Percentiles rank a stretch among this genome's conserved stretches.
Evolutionary conservation across 805 yeast species (phyloP).

Genomic region (Maudiozyma bulderi): DNA sequence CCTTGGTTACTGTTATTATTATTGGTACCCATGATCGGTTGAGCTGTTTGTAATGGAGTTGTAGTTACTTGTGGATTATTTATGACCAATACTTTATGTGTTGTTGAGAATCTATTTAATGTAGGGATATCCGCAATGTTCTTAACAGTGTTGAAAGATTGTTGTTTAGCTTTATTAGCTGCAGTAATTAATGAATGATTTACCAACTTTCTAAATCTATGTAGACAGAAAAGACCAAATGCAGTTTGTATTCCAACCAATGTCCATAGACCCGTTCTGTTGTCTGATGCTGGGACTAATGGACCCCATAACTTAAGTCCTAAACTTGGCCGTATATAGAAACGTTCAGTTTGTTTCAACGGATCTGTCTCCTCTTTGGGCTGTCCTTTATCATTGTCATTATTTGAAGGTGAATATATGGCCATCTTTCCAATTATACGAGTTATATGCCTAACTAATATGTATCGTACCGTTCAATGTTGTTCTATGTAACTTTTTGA

Average conservation of each 20-base stretch:
- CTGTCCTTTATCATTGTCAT: neutral
- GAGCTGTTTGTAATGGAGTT: neutral
- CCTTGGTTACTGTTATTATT: no score
- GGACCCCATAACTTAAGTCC: conserved; percentile 64
- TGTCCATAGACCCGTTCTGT: conserved; percentile 42
- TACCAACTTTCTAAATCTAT: conserved; percentile 12
- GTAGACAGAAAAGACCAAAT: conserved; percentile 33
- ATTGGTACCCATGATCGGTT: no score
- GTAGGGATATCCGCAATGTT: conserved; percentile 28
- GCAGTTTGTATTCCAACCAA: conserved; percentile 45
- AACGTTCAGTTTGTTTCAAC: conserved; percentile 11
- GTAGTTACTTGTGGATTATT: neutral
- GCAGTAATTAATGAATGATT: neutral
- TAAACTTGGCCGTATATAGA: conserved; percentile 42
- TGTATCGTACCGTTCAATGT: neutral
- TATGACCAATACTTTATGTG: conserved; percentile 12
- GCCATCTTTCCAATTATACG: conserved; percentile 15
- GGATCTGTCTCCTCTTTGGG: conserved; percentile 4
- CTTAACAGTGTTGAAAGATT: conserved; percentile 4
- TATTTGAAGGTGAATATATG: conserved; percentile 10
- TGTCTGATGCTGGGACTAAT: conserved; percentile 63
- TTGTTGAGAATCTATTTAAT: conserved; percentile 26
- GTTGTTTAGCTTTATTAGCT: neutral
- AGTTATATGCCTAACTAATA: neutral
- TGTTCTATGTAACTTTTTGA: no score